phyloP scores from a whole-genome alignment of 140 eudicot species.

The Bidens hawaiensis region DNA sequence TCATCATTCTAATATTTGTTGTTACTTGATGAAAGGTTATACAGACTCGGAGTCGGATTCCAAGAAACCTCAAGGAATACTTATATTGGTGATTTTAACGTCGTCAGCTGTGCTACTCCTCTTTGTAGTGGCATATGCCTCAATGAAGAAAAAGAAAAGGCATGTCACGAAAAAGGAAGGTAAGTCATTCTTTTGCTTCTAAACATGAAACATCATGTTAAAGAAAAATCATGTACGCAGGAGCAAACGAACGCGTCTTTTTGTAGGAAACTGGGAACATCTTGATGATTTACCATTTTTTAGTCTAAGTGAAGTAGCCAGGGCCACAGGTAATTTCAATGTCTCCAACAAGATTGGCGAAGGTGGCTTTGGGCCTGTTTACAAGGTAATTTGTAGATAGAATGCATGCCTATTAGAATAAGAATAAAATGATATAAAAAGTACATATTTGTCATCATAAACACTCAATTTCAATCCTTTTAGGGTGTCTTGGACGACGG shows the following conservation, averaged over 20 bases:
- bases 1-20: not conserved
- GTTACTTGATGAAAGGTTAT: not conserved
- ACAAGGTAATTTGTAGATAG: not conserved
- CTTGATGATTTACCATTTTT: conserved; percentile 7
- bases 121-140: not conserved
- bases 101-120: not conserved
- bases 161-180: not conserved
- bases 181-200: not conserved
- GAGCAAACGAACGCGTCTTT: not conserved
- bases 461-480: not conserved
- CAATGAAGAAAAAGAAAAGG: not conserved
- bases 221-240: not conserved
- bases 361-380: too few relatives aligned
- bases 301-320: not conserved
- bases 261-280: conserved; percentile 11
- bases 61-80: not conserved
- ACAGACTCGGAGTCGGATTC: not conserved
- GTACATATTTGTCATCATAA: not conserved
- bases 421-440: not conserved
- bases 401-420: not conserved
- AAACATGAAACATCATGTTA: not conserved
- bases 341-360: too few relatives aligned
- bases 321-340: too few relatives aligned
- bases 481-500: conserved; percentile 25
- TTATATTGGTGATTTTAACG: not conserved